Percentiles rank a stretch among this genome's conserved stretches.
phyloP scores from a whole-genome alignment of 257 asterid genomes.

The Solanum paucissectum region DNA sequence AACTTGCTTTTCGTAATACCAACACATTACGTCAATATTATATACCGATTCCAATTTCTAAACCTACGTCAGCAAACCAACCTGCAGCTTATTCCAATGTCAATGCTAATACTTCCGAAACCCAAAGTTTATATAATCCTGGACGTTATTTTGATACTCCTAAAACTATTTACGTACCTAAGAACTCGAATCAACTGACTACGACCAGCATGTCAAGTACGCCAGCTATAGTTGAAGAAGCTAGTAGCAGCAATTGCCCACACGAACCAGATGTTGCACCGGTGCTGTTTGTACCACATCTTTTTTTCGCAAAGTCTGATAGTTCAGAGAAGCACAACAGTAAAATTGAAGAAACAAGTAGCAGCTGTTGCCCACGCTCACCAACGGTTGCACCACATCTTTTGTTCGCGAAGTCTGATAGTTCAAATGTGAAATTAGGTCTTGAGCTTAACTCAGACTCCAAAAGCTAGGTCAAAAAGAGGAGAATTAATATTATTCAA shows the following conservation, averaged over 20 bases:
- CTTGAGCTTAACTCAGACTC: neutral
- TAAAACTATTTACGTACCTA: neutral
- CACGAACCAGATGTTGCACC: constrained; percentile 11
- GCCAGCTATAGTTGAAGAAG: constrained; percentile 2
- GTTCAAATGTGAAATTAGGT: neutral
- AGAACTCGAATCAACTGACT: constrained; percentile 1
- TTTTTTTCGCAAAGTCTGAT: constrained; percentile 1
- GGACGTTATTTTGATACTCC: neutral
- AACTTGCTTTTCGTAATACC: too few relatives aligned
- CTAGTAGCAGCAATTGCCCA: constrained; percentile 1
- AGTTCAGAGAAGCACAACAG: constrained; percentile 4
- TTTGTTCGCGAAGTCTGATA: neutral
- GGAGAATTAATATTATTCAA: neutral
- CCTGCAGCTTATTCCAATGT: neutral
- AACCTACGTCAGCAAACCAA: neutral
- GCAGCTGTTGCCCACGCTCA: neutral
- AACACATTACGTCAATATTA: too few relatives aligned
- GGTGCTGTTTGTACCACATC: constrained; percentile 23
- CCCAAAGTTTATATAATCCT: neutral
- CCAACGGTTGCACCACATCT: neutral
- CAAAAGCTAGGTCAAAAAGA: too few relatives aligned
- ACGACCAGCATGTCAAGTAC: constrained; percentile 7
- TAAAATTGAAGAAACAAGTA: neutral
- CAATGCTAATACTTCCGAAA: neutral
- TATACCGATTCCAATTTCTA: too few relatives aligned